A percentile compares a stretch with the other conserved stretches of the same genome.
phyloP scores from a whole-genome alignment of 139 green algal genomes.

The Chloropicon primus region DNA sequence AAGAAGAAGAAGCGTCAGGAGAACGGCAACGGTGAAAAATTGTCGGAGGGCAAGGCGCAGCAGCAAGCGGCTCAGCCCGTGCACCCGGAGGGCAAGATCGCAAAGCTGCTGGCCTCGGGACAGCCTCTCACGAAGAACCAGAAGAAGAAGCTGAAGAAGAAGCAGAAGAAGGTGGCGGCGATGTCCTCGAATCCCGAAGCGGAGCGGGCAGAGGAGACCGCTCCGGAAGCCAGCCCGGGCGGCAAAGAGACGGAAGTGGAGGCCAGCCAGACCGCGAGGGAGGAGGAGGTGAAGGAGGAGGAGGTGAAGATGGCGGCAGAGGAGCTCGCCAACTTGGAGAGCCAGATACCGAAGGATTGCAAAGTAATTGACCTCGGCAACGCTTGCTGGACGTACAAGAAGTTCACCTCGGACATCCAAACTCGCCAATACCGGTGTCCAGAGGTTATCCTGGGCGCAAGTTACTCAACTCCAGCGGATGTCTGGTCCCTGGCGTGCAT shows the following conservation, averaged over 20 bases:
- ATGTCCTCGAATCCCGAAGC: not conserved
- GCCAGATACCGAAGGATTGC: slow-evolving; percentile 21
- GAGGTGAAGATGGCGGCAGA: slow-evolving; percentile 29
- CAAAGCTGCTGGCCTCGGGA: not conserved
- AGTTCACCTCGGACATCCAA: slow-evolving; percentile 97
- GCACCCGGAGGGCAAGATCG: not conserved
- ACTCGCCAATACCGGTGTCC: slow-evolving; percentile 88
- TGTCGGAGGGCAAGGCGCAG: too few relatives aligned
- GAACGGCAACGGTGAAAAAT: not conserved
- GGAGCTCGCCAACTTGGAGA: slow-evolving; percentile 11
- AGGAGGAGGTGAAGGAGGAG: slow-evolving; percentile 27
- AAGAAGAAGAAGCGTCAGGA: not conserved
- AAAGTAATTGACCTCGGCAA: slow-evolving; percentile 99
- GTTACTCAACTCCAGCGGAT: slow-evolving; percentile 80
- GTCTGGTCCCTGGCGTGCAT: slow-evolving; percentile 96
- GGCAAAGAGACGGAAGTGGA: not conserved
- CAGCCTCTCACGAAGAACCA: slow-evolving; percentile 66
- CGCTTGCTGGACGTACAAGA: slow-evolving; percentile 92
- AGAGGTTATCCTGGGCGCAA: slow-evolving; percentile 65
- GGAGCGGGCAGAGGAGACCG: not conserved
- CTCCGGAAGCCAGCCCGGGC: not conserved
- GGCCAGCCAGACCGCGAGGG: not conserved
- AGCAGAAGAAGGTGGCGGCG: slow-evolving; percentile 55
- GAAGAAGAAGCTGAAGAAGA: slow-evolving; percentile 79
- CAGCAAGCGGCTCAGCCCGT: not conserved